Base-by-base conservation (phyloP, 345 rosid species). In the Salix brachista region DNA sequence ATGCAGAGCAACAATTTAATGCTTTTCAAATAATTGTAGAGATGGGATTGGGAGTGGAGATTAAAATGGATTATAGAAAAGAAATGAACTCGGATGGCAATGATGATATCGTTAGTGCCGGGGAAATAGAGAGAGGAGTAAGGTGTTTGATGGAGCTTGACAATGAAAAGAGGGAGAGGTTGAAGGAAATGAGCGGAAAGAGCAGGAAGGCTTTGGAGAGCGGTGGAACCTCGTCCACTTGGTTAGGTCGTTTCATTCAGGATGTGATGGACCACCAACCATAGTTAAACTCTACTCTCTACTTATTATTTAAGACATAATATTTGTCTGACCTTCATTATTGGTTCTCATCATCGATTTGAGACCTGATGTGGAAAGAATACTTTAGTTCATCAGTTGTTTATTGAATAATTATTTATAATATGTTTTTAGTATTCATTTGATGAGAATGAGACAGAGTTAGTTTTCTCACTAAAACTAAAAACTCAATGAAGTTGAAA, bases 1-100 rank as follows among this genome's bases (percentile, higher is more conserved):
- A n/a, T 25, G 48, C 65, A 6, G 78, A 75, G 60, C 78, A 75
- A n/a, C 71, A 75, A 16, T 16, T 75, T 17, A 52, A 65, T 36
- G 78, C 78, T 3, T 75, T 75, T 5, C 5, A 4, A 4, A 8
- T 75, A 71, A 16, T 75, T 2, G 71, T 50, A 16, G 78, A 75
- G 8, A 10, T 75, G 7, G 41, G 68, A 17, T 26, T 73, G 21
- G 77, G 69, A 0, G 41, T 10, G 1, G 69, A 42, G 6, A 64
- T 46, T 26, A 19, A 32, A 52, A 21, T 71, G 74, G 58, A 52
- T 12, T 52, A 52, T 2, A 18, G 44, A 23, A 52, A 8, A 5
- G 73, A 19, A 0, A 1, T 34, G 8, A 3, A 8, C 2, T 8
- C 4, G 37, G 70, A 56, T 32, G 65, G 5, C 10, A 8, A 4